Base-by-base conservation (phyloP, 176 grass and related monocot genomes). In the Saccharum officinarum region DNA sequence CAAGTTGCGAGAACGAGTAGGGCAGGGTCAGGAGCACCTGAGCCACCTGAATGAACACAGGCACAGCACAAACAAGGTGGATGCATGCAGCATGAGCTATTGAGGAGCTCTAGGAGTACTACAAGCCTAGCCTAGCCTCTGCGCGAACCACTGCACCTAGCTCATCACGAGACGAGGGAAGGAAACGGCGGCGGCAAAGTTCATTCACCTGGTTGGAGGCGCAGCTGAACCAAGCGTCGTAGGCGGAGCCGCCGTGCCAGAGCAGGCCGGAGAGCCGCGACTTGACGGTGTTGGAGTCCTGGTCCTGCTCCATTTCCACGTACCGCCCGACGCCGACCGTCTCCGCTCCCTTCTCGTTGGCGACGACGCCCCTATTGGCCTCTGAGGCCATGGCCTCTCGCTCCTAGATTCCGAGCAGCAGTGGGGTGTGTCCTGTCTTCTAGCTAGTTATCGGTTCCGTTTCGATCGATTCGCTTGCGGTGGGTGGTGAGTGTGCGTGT, bases 191-290 rank as follows among this genome's bases (percentile, higher is more conserved):
- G 55, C 55, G 13, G 13, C 47, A 50, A 22, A 8, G 7, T 69
- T 36, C 4, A 47, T 20, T 71, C 8, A 92, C 97, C 94, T 99
- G 97, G 86, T 99, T 99, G 81, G 97, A 99, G 14, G 97, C 97
- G 54, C 97, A 99, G 81, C 97, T 99, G 82, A 99, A 99, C 97
- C 97, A 99, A 22, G 97, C 97, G 54, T 99, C 97, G 57, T 97
- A 99, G 84, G 97, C 94, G 1, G 97, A 97, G 84, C 97, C 97
- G 26, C 97, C 97, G 66, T 99, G 97, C 97, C 97, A 97, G 42
- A 99, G 87, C 82, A 99, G 82, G 75, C 92, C 86, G 13, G 97
- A 99, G 86, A 99, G 90, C 46, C 88, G 92, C 17, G 97, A 88
- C 86, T 96, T 94, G 1, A 70, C 80, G 65, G 84, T 75, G 81